Base-by-base conservation (phyloP, 169 alveolate species). In the Cryptosporidium canis region DNA sequence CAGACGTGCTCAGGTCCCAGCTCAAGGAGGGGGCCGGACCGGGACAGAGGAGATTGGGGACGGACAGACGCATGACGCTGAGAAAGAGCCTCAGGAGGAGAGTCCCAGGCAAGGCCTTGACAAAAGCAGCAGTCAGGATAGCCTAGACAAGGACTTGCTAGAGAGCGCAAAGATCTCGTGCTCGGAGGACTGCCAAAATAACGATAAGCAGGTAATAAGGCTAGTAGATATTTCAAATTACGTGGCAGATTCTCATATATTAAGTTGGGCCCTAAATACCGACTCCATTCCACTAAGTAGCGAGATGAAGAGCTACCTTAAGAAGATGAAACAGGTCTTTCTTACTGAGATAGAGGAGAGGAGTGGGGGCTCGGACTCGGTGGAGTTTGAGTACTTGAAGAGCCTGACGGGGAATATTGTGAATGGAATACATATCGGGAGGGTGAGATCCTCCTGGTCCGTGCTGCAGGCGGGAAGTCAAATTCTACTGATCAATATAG, bases 391-490 rank as follows among this genome's bases (percentile, higher is more conserved):
- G 8, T 31, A 35, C 24, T 35, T 24, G 7, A 61, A 68, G 12
- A 61, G 14, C n/a, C n/a, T 77, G 21, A 61, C 87, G 18, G 39
- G 35, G 31, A 58, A 31, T 61, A 58, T 77, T 21, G 27, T 61
- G 8, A 77, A 77, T 77, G 72, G 87, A 7, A 61, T 77, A n/a
- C 58, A 77, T 43, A 77, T 77, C 37, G 87, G 87, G 12, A 21
- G 43, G 33, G 71, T 58, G 12, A 53, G 37, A 39, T 16, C 27
- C 21, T 39, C 24, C 12, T 58, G 70, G 72, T 77, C 77, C 8
- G 27, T 77, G 8, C n/a, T 77, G 8, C 87, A 77, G 27, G 87
- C 77, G 21, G 21, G 24, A 14, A 77, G 16, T 11, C 21, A 77
- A 39, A 41, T 77, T 41, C 35, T 77, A 16, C 24, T 77, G 64